These are phyloP conservation scores for Candolleomyces eurysporus DNA, from an alignment of 768 basidiomycete genomes.

Conservation along the genomic window DNA sequence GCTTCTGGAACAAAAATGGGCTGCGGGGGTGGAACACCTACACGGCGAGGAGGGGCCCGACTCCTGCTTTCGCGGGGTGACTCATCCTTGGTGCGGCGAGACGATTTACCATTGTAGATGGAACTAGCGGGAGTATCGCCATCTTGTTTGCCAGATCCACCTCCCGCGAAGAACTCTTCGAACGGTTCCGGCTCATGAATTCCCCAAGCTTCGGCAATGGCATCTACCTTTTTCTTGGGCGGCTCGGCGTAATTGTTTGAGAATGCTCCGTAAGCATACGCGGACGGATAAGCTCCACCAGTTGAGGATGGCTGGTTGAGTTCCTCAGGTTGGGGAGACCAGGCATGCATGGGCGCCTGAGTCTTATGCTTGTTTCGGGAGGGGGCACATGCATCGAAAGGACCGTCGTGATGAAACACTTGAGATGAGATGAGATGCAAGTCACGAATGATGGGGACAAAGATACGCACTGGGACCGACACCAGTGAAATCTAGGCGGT, in stretches of 20 bases:
- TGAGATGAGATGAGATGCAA: conserved; percentile 17
- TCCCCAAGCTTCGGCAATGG: conserved; percentile 91
- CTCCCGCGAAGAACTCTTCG: conserved; percentile 86
- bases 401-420: conserved; percentile 94
- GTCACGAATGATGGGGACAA: conserved; percentile 4
- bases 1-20: conserved; percentile 74
- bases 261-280: conserved; percentile 45
- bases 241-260: conserved; percentile 53
- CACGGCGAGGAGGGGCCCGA: conserved; percentile 44
- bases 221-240: conserved; percentile 84
- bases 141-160: conserved; percentile 48
- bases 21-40: conserved; percentile 72
- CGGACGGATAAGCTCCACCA: conserved; percentile 53
- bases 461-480: conserved; percentile 71
- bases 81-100: conserved; percentile 31
- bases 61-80: conserved; percentile 30
- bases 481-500: conserved; percentile 83
- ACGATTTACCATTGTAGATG: conserved; percentile 65
- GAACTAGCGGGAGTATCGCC: conserved; percentile 65
- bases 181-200: conserved; percentile 90
- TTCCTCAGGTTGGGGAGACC: conserved; percentile 44
- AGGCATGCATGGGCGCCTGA: conserved; percentile 83
- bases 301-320: conserved; percentile 29
- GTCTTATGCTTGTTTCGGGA: conserved; percentile 80
- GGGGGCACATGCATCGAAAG: conserved; percentile 89